A percentile compares a stretch with the other conserved stretches of the same genome.
These are phyloP conservation scores for Fusarium kyushuense DNA, from an alignment of 2,329 filamentous ascomycete species.

Conservation along the genomic window DNA sequence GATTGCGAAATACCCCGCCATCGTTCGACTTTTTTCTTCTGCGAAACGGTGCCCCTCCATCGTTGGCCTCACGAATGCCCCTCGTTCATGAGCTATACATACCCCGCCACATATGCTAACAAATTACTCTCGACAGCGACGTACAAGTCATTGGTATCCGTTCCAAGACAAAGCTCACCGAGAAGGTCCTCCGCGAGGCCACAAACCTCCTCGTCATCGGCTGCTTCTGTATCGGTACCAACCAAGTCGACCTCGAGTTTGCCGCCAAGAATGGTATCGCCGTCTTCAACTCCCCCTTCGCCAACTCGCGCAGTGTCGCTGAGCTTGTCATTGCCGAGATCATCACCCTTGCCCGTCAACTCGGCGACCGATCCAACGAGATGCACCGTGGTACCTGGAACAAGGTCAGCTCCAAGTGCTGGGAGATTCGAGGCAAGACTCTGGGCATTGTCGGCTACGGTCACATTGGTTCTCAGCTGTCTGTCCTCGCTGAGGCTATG, in stretches of 20 bases:
- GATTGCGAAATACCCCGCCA: conserved; percentile 49
- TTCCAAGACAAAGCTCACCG: conserved; percentile 95
- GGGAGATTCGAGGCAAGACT: conserved; percentile 98
- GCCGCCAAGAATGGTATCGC: conserved; percentile 89
- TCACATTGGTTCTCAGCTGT: conserved; percentile 96
- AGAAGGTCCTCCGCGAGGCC: conserved; percentile 85
- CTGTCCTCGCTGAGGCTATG: conserved; percentile 95
- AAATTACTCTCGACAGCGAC: conserved; percentile 66
- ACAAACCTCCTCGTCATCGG: conserved; percentile 96
- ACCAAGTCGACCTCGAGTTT: conserved; percentile 89
- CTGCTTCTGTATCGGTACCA: conserved; percentile 99
- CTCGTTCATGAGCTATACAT: conserved; percentile 20
- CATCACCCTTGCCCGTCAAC: conserved; percentile 89
- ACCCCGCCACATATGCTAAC: conserved; percentile 36
- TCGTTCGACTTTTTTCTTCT: conserved; percentile 20
- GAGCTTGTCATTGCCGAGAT: conserved; percentile 96
- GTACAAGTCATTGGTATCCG: conserved; percentile 98
- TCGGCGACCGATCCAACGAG: conserved; percentile 92
- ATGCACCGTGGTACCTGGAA: conserved; percentile 97
- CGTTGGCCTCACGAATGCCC: conserved; percentile 15
- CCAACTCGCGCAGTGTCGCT: conserved; percentile 95
- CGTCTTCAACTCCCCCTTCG: conserved; percentile 99
- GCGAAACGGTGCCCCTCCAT: conserved; percentile 38
- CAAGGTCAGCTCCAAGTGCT: conserved; percentile 96
- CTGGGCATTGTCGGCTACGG: conserved; percentile 96